Base-by-base conservation (phyloP, 305 asterid species). In the Solanum hybrid region DNA sequence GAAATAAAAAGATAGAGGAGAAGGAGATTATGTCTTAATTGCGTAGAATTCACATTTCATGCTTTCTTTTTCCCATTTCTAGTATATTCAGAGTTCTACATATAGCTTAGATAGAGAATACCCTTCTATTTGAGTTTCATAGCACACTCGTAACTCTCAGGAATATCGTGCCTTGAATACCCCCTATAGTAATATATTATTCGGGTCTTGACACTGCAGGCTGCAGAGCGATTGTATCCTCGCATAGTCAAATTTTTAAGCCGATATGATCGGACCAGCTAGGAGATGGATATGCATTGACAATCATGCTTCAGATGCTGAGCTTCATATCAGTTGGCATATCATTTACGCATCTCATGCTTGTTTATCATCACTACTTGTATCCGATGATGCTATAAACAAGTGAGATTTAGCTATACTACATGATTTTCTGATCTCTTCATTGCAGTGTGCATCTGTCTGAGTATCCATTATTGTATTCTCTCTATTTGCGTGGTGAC, bases 141-240 rank as follows among this genome's bases (percentile, higher is more conserved):
- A 4, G 56, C 36, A 80, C 14, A 14, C 36, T 26, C 2, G 12
- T 34, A 24, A 40, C 66, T 80, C 69, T 14, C 36, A 38, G 86
- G 66, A 26, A 80, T 80, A 14, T 38, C 36, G 69, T 26, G 86
- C 35, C 66, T 81, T 40, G 37, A 14, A 40, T 26, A 15, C 69
- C n/a, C 86, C 86, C 36, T 38, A 7, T 81, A 81, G 86, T 15
- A 87, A n/a, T 24, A 31, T 87, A 26, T 36, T 87, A 34, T 87
- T 9, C 1, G 38, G 29, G 27, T 87, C 89, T 40, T 69, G 36
- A 69, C 51, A 69, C 82, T 89, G 94, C 95, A 97, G 99, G 99
- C 98, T 3, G 92, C 89, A 89, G 93, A 95, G 90, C 94, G 94
- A 90, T 81, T 95, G n/a, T 96, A 96, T 91, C 99, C 98, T 8